Base-by-base conservation (phyloP, 805 yeast genomes). In the Myxozyma mucilagina region DNA sequence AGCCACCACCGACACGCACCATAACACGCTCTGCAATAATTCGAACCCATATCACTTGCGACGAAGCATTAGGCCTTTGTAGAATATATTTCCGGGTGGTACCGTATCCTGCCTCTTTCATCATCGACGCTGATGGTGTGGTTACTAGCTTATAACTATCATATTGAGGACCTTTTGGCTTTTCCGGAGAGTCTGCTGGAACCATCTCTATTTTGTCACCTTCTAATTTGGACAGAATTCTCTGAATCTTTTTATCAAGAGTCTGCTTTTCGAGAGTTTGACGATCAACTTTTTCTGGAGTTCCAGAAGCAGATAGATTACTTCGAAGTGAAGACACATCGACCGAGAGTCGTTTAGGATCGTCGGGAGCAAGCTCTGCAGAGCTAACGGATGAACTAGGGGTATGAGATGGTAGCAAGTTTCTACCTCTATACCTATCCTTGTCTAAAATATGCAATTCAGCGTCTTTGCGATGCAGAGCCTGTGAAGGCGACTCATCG, bases 1-100 rank as follows among this genome's bases (percentile, higher is more conserved):
- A 66, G 9, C 69, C 69, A 31, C 69, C 69, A 14, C 68, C 68
- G 11, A 66, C 69, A 1, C 68, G 64, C 5, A 66, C 69, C 69
- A 66, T 66, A 38, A 66, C 68, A 11, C 69, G 47, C 49, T 66
- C 69, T 13, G 68, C 65, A 36, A 66, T 61, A 34, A 66, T 65
- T 38, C 68, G 58, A 3, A 66, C 69, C 69, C 69, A 66, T 24
- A 66, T 53, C 3, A 62, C 52, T 41, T 65, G 67, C 36, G 67
- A 60, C 16, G 65, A 44, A 10, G 68, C 69, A 35, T 66, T 67
- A 8, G 68, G 68, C 24, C 66, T 59, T 29, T 62, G 53, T 4
- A 66, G 53, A 6, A 50, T 18, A 56, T 66, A 66, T 51, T 66
- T 65, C 20, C 68, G 50, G 9, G 68, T 66, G 32, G 62, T 57